phyloP scores from a whole-genome alignment of 345 rosid genomes.

The Eucalyptus curtisii region DNA sequence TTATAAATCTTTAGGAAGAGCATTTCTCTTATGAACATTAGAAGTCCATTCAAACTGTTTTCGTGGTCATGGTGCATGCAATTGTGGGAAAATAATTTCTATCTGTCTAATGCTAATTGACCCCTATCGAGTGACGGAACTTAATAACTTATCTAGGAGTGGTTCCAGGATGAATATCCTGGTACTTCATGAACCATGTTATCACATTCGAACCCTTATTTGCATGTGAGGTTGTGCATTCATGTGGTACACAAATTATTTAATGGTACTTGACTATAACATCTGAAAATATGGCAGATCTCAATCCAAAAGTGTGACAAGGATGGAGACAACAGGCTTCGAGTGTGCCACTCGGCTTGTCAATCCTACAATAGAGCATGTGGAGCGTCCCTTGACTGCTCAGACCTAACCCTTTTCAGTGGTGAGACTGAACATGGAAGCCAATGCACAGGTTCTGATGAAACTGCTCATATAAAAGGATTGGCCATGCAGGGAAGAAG shows the following conservation, averaged over 20 bases:
- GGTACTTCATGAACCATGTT: not conserved
- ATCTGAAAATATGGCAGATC: constrained; percentile 35
- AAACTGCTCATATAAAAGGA: constrained; percentile 3
- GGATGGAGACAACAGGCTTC: constrained; percentile 89
- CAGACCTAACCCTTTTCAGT: constrained; percentile 94
- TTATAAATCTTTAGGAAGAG: not conserved
- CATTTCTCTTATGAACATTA: not conserved
- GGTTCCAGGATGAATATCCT: not conserved
- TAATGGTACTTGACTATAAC: not conserved
- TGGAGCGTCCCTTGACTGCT: constrained; percentile 96
- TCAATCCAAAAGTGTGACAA: constrained; percentile 93
- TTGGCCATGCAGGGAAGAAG: not conserved
- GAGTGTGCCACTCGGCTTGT: constrained; percentile 94
- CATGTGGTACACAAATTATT: not conserved
- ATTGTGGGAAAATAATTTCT: not conserved
- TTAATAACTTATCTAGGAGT: not conserved
- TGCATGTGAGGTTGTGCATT: not conserved
- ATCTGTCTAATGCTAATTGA: not conserved
- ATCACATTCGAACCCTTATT: not conserved
- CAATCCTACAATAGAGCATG: constrained; percentile 84
- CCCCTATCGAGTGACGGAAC: not conserved
- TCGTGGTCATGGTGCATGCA: not conserved
- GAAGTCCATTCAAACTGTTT: not conserved
- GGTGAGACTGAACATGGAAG: constrained; percentile 61
- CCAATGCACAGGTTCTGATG: constrained; percentile 84